Evolutionary conservation across 257 asterid species (phyloP).

Genomic region (Rubia yunnanensis): DNA sequence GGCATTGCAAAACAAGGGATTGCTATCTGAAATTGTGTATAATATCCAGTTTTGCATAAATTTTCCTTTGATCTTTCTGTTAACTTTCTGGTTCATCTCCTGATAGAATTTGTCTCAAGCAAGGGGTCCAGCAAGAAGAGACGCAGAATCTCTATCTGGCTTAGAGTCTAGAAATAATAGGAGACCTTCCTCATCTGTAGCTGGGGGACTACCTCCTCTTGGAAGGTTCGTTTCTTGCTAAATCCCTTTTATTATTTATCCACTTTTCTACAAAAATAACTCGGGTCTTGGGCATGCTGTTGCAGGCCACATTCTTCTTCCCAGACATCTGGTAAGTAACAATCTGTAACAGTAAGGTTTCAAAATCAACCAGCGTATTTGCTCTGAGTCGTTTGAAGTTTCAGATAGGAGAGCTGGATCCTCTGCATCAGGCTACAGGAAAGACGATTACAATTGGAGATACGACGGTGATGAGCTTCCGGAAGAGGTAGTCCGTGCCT

Average conservation of each 20-base stretch:
- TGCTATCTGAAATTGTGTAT: background rate
- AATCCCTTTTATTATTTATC: slow-evolving; percentile 1
- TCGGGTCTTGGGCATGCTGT: slow-evolving; percentile 18
- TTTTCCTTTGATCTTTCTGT: background rate
- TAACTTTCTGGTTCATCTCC: slow-evolving; percentile 11
- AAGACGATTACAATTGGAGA: slow-evolving; percentile 87
- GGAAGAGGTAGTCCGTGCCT: slow-evolving; percentile 67
- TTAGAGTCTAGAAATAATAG: slow-evolving; percentile 56
- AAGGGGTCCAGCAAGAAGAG: slow-evolving; percentile 73
- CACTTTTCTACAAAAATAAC: slow-evolving; percentile 10
- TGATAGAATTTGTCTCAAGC: slow-evolving; percentile 87
- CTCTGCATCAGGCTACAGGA: slow-evolving; percentile 77
- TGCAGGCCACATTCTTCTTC: slow-evolving; percentile 75
- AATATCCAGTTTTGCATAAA: background rate
- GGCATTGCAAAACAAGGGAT: background rate
- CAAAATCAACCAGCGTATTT: slow-evolving; percentile 1
- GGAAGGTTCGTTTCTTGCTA: slow-evolving; percentile 55
- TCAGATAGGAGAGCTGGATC: slow-evolving; percentile 88
- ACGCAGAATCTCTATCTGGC: slow-evolving; percentile 50
- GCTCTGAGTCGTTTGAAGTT: slow-evolving; percentile 9
- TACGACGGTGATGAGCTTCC: slow-evolving; percentile 65
- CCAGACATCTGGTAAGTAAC: slow-evolving; percentile 68
- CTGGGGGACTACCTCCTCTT: slow-evolving; percentile 89
- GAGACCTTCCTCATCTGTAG: slow-evolving; percentile 78
- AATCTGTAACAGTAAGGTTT: slow-evolving; percentile 13